A percentile compares a stretch with the other conserved stretches of the same genome.
These are phyloP conservation scores for Pythium chondricola DNA, from an alignment of 352 stramenopile species.

Conservation along the genomic window DNA sequence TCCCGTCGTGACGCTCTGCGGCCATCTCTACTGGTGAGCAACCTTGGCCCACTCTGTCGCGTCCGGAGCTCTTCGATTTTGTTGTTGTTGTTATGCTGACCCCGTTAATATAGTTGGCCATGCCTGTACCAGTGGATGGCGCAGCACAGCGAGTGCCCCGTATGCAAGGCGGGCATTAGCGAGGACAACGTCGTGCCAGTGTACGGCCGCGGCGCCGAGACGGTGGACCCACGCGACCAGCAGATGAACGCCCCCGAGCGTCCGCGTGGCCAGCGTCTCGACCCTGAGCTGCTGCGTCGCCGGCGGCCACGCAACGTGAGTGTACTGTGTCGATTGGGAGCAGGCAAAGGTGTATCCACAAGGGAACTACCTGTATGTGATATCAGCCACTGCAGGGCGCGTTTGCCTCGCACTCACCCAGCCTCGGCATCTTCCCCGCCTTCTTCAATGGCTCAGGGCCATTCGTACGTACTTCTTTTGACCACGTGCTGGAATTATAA, in stretches of 20 bases:
- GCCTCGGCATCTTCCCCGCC: constrained; percentile 79
- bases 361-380: too few relatives aligned
- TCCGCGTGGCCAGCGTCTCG: constrained; percentile 53
- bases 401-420: constrained; percentile 52
- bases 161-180: constrained; percentile 89
- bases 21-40: constrained; percentile 88
- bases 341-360: too few relatives aligned
- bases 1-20: constrained; percentile 86
- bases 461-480: constrained; percentile 32
- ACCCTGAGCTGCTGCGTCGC: constrained; percentile 51
- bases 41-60: background rate
- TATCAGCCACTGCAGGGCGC: background rate
- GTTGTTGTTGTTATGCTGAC: constrained; percentile 12
- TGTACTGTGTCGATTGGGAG: too few relatives aligned
- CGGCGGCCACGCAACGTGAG: constrained; percentile 41
- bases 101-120: constrained; percentile 77
- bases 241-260: constrained; percentile 24
- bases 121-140: constrained; percentile 86
- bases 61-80: background rate
- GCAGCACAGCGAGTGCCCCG: constrained; percentile 78
- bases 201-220: constrained; percentile 70
- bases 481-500: too few relatives aligned
- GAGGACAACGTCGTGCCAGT: constrained; percentile 88
- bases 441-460: constrained; percentile 52
- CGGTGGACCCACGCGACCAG: constrained; percentile 50